Base-by-base conservation (phyloP, 306 rosid species). In the Cucurbita argyrosperma region DNA sequence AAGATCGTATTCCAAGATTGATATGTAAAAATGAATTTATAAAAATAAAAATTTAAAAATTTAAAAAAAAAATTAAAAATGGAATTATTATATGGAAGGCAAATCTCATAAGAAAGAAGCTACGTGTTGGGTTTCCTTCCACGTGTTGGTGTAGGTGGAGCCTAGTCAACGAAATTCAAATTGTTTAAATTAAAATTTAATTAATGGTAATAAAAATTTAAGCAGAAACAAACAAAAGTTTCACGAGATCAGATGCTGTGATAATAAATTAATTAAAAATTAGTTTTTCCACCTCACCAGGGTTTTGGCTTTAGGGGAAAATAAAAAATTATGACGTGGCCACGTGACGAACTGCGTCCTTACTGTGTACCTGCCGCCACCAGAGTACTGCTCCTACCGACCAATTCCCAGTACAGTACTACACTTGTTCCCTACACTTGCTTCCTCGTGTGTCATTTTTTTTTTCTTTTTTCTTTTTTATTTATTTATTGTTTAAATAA, bases 341-440 rank as follows among this genome's bases (percentile, higher is more conserved):
- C 73, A 67, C 73, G 73, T 67, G 73, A 67, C 6, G 7, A 3
- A 67, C 73, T 67, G 56, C 7, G 37, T 67, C 19, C 73, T 67
- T 67, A 46, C 55, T 67, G 73, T 67, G 73, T 23, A 46, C 73
- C 73, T 67, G 56, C 56, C 73, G 43, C 38, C 72, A 66, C 54
- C 38, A 66, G 51, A 66, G 38, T 13, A 67, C 72, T 45, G 56
- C 42, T 23, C 72, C 13, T 23, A 9, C 73, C 73, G 19, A 67
- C 73, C 52, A 67, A 19, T 23, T 40, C 21, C 21, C 55, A 67
- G 72, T 67, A 67, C 72, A 1, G 72, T 65, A 45, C 72, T 1
- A 67, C 54, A 12, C 8, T 13, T 67, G 40, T 46, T 23, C 72
- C 72, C 71, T 43, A 42, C 47, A 8, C 47, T 61, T 14, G 19